Evolutionary conservation across 2,329 filamentous ascomycete species (phyloP), one percentile per base, ranked within the genome.

Genomic region (Fusarium lateritium): DNA sequence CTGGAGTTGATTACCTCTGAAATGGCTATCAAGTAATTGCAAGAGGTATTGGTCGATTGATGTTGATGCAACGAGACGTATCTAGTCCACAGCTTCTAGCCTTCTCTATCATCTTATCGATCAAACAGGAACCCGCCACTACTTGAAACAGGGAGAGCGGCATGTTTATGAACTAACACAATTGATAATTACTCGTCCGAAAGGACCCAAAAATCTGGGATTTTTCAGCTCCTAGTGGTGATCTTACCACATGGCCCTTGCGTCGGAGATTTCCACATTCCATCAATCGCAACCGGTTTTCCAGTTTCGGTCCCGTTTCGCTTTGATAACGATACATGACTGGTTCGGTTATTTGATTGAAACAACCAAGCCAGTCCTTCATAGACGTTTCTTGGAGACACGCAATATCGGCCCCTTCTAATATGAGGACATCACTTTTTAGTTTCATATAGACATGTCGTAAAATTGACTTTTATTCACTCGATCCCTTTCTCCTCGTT

Each of bases 241-340:
- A 28, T 34, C 28, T 31, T 31, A 31, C 21, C 21, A 19, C 13
- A 13, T 49, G 54, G 54, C 17, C 43, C 53, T 19, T 56, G 44
- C 53, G 15, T 9, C 14, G 31, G 19, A 15, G 15, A 13, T 13
- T 31, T 10, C 24, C 7, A 6, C 24, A n/a, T 56, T 50, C 44
- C 53, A 33, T 56, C 44, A 50, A 51, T 56, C 36, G 45, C 19
- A 19, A 21, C 9, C 4, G 15, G 11, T 19, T 39, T 55, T 39
- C 15, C 22, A 42, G 47, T 58, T 34, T 58, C 22, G 33, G 24
- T 11, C 26, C 6, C 38, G 56, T 58, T 53, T 58, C 47, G 40
- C 3, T 14, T 53, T 53, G 10, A 58, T 24, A 5, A 15, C 13
- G 38, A 10, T 5, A 53, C 19, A 58, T 17, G 40, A 36, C n/a